Conservation (phyloP, 2,329 filamentous ascomycete genomes). For the Xylaria polymorpha region DNA sequence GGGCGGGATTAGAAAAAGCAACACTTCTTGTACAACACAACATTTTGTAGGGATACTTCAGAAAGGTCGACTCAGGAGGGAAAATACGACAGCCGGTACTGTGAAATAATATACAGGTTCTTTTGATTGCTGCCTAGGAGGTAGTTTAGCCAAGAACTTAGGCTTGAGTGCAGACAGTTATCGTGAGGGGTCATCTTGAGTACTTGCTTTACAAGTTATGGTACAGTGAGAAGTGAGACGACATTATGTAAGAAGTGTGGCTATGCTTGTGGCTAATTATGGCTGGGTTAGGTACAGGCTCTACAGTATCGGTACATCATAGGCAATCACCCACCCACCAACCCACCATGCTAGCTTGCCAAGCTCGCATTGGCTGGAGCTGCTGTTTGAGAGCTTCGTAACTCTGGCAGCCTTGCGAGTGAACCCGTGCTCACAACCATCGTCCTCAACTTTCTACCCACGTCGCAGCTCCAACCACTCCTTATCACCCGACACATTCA, state of each 20-base stretch:
- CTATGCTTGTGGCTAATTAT: conserved; percentile 34
- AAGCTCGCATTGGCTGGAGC: conserved; percentile 35
- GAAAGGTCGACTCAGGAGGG: background rate
- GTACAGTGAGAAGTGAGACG: no score
- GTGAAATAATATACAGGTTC: background rate
- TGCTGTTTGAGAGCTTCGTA: conserved; percentile 44
- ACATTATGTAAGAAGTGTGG: conserved; percentile 13
- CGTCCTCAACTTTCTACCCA: conserved; percentile 31
- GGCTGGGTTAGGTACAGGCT: conserved; percentile 8
- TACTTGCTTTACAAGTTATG: no score
- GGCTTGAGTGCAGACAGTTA: no score
- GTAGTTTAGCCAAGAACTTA: no score
- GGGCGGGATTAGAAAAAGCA: conserved; percentile 19
- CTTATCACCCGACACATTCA: conserved; percentile 24
- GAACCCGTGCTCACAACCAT: conserved; percentile 27
- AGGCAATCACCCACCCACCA: background rate
- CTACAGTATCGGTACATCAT: no score
- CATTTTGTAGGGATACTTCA: conserved; percentile 4
- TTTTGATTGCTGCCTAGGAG: background rate
- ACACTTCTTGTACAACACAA: conserved; percentile 28
- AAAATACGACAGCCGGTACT: conserved; percentile 19
- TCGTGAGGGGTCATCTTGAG: no score
- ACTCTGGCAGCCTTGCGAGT: conserved; percentile 47
- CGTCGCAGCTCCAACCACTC: conserved; percentile 19
- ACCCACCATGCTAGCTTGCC: conserved; percentile 19